A percentile compares a stretch with the other conserved stretches of the same genome.
These are phyloP conservation scores for Globisporangium heterothallicum DNA, from an alignment of 352 stramenopile genomes.

Conservation along the genomic window DNA sequence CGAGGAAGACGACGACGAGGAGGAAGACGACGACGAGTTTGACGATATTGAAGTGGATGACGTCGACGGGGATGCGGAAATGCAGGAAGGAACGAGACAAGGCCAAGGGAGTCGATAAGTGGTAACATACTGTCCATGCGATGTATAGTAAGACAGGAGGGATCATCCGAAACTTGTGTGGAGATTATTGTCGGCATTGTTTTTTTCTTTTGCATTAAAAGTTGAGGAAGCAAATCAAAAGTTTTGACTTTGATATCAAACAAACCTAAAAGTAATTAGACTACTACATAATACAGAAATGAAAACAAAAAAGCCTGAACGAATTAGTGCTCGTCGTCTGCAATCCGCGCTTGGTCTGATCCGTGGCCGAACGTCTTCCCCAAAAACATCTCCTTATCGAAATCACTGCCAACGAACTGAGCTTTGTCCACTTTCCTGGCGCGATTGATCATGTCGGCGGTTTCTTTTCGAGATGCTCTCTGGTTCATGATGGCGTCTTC, in stretches of 20 bases:
- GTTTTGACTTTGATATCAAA: neutral
- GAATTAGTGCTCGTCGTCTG: conserved; percentile 55
- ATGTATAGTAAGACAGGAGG: conserved; percentile 6
- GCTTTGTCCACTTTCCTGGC: conserved; percentile 85
- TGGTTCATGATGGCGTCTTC: conserved; percentile 47
- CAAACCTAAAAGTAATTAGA: neutral
- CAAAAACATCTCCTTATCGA: conserved; percentile 81
- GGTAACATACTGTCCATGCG: conserved; percentile 5
- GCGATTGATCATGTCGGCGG: conserved; percentile 75
- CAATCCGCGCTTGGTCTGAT: conserved; percentile 51
- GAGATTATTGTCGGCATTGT: neutral
- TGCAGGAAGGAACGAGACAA: conserved; percentile 14
- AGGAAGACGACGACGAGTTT: conserved; percentile 27
- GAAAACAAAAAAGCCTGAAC: neutral
- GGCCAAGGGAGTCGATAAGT: conserved; percentile 14
- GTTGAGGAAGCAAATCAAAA: neutral
- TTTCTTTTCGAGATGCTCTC: conserved; percentile 67
- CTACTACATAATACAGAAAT: conserved; percentile 4
- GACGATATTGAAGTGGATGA: conserved; percentile 26
- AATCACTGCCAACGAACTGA: conserved; percentile 76
- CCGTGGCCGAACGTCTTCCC: conserved; percentile 76
- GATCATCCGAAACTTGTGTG: neutral
- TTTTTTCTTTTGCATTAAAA: conserved; percentile 3
- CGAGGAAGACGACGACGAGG: conserved; percentile 28
- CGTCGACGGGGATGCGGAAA: conserved; percentile 9